Conservation (phyloP, 139 green algal genomes). For the Ulvella scutata region DNA sequence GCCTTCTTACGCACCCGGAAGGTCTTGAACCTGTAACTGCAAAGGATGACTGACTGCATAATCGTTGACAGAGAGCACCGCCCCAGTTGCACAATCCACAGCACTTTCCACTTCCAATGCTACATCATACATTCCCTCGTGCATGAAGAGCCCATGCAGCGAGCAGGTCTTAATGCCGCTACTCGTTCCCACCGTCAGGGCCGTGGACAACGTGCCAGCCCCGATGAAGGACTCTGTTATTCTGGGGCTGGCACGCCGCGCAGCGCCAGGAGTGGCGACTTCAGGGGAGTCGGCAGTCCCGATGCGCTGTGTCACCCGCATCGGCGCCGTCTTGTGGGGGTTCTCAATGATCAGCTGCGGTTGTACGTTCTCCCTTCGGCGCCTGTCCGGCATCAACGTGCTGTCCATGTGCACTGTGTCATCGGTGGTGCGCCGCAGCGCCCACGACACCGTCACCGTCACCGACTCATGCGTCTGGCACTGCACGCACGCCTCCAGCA, state of each 20-base stretch:
- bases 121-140: not conserved
- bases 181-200: not conserved
- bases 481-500: not conserved
- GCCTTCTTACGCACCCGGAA: no score
- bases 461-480: not conserved
- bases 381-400: not conserved
- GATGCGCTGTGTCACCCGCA: no score
- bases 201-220: not conserved
- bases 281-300: no score
- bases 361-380: not conserved
- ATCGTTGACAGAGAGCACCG: not conserved
- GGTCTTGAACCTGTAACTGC: not conserved
- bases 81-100: not conserved
- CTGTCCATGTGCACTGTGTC: not conserved
- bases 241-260: not conserved
- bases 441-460: not conserved
- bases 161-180: not conserved
- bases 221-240: conserved; percentile 1
- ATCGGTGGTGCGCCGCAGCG: not conserved
- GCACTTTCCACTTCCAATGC: not conserved
- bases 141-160: not conserved
- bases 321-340: no score
- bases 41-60: not conserved
- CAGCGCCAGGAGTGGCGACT: no score
- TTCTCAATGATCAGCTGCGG: not conserved